A percentile compares a stretch with the other conserved stretches of the same genome.
These are phyloP conservation scores for Bruguiera hainesii DNA, from an alignment of 441 rosid species.

Conservation along the genomic window DNA sequence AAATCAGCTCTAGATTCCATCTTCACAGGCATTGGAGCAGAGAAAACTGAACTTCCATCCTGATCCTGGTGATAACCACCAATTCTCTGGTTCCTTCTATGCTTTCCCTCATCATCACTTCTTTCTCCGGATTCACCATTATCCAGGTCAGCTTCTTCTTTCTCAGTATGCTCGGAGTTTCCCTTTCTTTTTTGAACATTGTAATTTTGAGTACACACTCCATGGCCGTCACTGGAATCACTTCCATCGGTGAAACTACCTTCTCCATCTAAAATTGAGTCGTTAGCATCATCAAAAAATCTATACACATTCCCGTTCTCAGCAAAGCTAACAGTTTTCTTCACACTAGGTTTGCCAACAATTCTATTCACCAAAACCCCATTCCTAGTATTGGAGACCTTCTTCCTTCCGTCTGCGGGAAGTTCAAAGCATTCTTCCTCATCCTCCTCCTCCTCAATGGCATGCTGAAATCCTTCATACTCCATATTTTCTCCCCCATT, in stretches of 20 bases:
- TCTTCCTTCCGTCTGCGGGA: conserved; percentile 9
- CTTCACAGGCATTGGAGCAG: conserved; percentile 76
- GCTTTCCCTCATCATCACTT: conserved; percentile 32
- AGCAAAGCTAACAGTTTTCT: conserved; percentile 50
- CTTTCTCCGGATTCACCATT: conserved; percentile 30
- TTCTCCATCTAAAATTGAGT: conserved; percentile 35
- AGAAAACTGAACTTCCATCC: conserved; percentile 39
- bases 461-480: conserved; percentile 64
- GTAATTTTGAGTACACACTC: conserved; percentile 25
- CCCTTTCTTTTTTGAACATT: conserved; percentile 37
- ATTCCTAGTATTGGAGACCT: conserved; percentile 21
- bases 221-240: conserved; percentile 39
- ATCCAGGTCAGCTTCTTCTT: conserved; percentile 29
- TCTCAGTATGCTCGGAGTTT: conserved; percentile 24
- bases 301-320: conserved; percentile 50
- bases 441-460: conserved; percentile 35
- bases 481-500: conserved; percentile 54
- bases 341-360: conserved; percentile 41
- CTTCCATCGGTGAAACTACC: conserved; percentile 30
- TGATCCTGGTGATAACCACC: conserved; percentile 24
- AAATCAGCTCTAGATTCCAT: conserved; percentile 62
- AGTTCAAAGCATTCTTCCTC: conserved; percentile 22
- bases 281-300: conserved; percentile 35
- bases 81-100: conserved; percentile 16
- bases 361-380: conserved; percentile 30